These are phyloP conservation scores for Hypomyces perniciosus DNA, from an alignment of 2,329 filamentous ascomycete species.

Conservation along the genomic window DNA sequence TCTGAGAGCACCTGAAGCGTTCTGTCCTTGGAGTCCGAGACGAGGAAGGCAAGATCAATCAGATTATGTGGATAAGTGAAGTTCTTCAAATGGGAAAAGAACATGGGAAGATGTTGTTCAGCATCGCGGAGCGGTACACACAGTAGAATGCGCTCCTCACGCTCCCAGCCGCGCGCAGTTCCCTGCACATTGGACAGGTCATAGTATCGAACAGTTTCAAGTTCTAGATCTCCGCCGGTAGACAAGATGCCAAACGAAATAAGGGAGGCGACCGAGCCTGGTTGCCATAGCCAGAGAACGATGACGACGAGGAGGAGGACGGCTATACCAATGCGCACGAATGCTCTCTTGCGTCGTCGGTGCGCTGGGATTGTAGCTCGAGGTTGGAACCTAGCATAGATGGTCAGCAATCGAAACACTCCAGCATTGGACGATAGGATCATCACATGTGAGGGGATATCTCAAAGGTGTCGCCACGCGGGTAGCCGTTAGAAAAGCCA, in stretches of 20 bases:
- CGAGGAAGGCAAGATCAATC: slow-evolving; percentile 92
- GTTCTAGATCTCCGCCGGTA: slow-evolving; percentile 62
- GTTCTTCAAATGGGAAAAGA: slow-evolving; percentile 95
- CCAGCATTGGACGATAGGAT: neutral
- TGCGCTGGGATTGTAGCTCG: slow-evolving; percentile 66
- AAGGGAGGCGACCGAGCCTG: slow-evolving; percentile 54
- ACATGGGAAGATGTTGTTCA: slow-evolving; percentile 88
- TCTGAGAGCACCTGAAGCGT: slow-evolving; percentile 72
- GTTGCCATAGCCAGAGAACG: slow-evolving; percentile 69
- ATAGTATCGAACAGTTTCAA: slow-evolving; percentile 96
- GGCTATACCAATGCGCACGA: slow-evolving; percentile 60
- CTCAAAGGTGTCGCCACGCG: slow-evolving; percentile 70
- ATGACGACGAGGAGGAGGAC: slow-evolving; percentile 57
- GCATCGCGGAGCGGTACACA: slow-evolving; percentile 94
- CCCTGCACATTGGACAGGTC: slow-evolving; percentile 89
- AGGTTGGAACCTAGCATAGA: slow-evolving; percentile 60
- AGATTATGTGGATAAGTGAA: slow-evolving; percentile 96
- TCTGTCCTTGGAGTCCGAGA: slow-evolving; percentile 93
- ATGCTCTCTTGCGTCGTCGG: slow-evolving; percentile 65
- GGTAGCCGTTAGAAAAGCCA: slow-evolving; percentile 80
- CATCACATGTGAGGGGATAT: slow-evolving; percentile 80
- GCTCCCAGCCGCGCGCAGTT: slow-evolving; percentile 88
- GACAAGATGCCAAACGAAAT: slow-evolving; percentile 67
- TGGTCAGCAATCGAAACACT: neutral
- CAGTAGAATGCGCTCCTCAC: slow-evolving; percentile 89